Base-by-base conservation (phyloP, 2,329 filamentous ascomycete species). In the Pezicula rhizophila region DNA sequence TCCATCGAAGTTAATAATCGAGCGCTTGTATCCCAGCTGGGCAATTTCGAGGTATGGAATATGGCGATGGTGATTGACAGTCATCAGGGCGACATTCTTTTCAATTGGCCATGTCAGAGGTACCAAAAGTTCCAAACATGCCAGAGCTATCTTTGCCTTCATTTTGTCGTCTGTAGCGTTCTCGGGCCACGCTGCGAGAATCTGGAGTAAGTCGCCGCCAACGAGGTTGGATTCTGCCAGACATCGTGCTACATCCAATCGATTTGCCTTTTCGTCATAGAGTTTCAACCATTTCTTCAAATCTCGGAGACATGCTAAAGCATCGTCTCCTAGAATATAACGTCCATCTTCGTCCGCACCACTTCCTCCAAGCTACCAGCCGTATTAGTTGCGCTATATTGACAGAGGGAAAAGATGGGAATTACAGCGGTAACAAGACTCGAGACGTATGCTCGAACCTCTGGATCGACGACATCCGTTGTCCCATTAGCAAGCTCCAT, bases 91-190 rank as follows among this genome's bases (percentile, higher is more conserved):
- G 53, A 80, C 76, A 51, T 91, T 82, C 57, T 82, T 80, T 53
- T 96, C 89, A 61, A 96, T 77, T 0, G 93, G 92, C 92, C 92
- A 97, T 15, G 93, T 99, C 61, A 99, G 71, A 4, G 91, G 90
- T 1, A 95, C 89, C 63, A 99, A 78, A 42, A 99, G 73, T 69
- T 99, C 92, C 68, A 96, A 76, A 68, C 89, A 95, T 48, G 89
- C 86, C 57, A 97, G 73, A 2, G 89, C 87, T 54, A 93, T 77
- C 63, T 88, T 85, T 20, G 86, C 79, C 69, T 85, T 89, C 68
- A 89, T 79, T 56, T 81, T 85, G 70, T 85, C 87, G 42, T 87
- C 82, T 51, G 79, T 80, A 3, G 78, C 80, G 54, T 81, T 84
- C 55, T 88, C 85, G 46, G 85, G 79, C 88, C 89, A 96, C 52